phyloP scores from a whole-genome alignment of 352 stramenopile species.

The Pythium biforme region DNA sequence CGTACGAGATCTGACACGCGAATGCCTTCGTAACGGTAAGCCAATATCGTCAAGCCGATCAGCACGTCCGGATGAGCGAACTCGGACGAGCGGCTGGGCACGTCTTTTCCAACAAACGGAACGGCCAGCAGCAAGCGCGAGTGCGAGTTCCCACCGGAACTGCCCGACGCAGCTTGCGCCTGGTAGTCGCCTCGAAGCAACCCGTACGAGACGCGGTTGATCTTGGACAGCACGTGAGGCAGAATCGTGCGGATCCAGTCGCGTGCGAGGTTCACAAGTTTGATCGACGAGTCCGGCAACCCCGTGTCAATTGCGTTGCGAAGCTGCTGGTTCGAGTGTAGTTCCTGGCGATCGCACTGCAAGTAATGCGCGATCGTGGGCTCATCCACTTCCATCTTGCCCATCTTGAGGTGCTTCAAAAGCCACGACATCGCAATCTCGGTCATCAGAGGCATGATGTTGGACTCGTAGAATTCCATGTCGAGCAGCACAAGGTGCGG shows the following conservation, averaged over 20 bases:
- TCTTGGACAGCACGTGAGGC: conserved; percentile 98
- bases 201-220: conserved; percentile 99
- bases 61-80: conserved; percentile 98
- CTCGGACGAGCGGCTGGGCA: conserved; percentile 97
- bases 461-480: conserved; percentile 93
- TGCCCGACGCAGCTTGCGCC: conserved; percentile 39
- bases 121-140: conserved; percentile 96
- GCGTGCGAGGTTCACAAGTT: conserved; percentile 98
- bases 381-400: conserved; percentile 92
- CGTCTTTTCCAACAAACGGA: conserved; percentile 99
- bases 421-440: conserved; percentile 83
- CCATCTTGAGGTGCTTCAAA: conserved; percentile 86
- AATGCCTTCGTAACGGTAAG: conserved; percentile 91
- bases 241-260: conserved; percentile 98
- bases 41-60: conserved; percentile 90
- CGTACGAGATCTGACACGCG: conserved; percentile 79
- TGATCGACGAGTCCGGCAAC: conserved; percentile 89
- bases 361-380: conserved; percentile 67
- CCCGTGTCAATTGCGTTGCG: conserved; percentile 73
- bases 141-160: conserved; percentile 91
- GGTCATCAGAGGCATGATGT: conserved; percentile 94
- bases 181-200: conserved; percentile 87
- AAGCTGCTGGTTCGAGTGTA: conserved; percentile 75
- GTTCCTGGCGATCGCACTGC: conserved; percentile 50
- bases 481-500: conserved; percentile 98